Evolutionary conservation across 768 basidiomycete genomes (phyloP).

Genomic region (Cubamyces sp.): DNA sequence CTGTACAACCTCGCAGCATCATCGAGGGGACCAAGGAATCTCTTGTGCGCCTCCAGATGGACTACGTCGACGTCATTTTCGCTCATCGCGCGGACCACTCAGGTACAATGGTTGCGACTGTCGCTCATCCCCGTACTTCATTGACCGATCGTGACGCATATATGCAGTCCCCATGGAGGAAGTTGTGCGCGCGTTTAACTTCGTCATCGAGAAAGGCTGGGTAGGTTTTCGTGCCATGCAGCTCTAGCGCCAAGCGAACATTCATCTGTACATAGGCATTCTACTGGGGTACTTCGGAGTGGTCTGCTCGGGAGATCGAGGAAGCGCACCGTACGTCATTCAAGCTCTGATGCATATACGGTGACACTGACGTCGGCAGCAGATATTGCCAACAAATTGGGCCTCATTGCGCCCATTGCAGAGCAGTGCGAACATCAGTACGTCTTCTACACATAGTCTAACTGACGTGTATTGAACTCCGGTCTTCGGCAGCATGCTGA

Average conservation of each 20-base stretch:
- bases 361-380: background rate
- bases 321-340: conserved; percentile 32
- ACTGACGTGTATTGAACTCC: background rate
- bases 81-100: conserved; percentile 71
- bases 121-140: no score
- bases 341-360: background rate
- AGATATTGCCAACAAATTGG: conserved; percentile 70
- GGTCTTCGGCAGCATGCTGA: conserved; percentile 58
- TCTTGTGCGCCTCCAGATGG: conserved; percentile 68
- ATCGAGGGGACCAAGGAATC: conserved; percentile 74
- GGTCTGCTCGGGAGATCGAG: conserved; percentile 53
- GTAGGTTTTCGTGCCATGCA: conserved; percentile 37
- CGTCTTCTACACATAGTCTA: conserved; percentile 23
- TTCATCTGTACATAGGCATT: conserved; percentile 44
- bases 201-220: conserved; percentile 74
- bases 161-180: conserved; percentile 68
- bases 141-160: background rate
- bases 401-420: conserved; percentile 69
- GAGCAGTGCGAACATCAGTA: conserved; percentile 79
- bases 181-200: conserved; percentile 80
- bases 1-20: conserved; percentile 44
- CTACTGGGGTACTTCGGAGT: conserved; percentile 81
- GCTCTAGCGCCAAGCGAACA: background rate
- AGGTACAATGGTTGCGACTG: conserved; percentile 37
- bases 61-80: conserved; percentile 75